These are phyloP conservation scores for Ilyonectria mors-panacis DNA, from an alignment of 2,329 filamentous ascomycete genomes.

Conservation along the genomic window DNA sequence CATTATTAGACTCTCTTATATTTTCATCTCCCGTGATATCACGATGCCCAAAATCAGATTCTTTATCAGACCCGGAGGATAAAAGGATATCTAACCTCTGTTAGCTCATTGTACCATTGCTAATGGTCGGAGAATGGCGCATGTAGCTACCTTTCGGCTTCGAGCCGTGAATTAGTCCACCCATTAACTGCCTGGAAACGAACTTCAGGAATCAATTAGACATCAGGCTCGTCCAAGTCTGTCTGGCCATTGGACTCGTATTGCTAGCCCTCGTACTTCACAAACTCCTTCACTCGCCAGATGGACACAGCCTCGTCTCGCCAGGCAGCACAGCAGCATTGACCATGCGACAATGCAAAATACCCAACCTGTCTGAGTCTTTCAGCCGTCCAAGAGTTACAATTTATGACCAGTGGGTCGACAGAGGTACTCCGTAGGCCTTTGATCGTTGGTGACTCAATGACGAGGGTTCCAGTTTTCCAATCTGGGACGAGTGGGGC, in stretches of 20 bases:
- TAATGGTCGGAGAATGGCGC: too few relatives aligned
- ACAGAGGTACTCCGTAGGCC: neutral
- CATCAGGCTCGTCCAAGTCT: too few relatives aligned
- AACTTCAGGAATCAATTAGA: too few relatives aligned
- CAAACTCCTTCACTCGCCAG: neutral
- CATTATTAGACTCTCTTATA: neutral
- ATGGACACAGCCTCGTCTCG: neutral
- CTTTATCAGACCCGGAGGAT: too few relatives aligned
- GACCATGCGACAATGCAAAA: neutral
- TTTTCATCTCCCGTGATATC: neutral
- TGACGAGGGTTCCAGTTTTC: constrained; percentile 35
- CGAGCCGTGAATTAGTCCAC: too few relatives aligned
- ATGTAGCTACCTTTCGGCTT: too few relatives aligned
- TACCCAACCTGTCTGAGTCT: neutral
- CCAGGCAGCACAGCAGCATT: neutral
- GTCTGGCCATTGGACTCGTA: neutral
- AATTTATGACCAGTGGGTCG: neutral
- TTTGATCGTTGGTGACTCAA: constrained; percentile 40
- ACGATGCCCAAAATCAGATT: neutral
- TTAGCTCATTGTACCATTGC: too few relatives aligned
- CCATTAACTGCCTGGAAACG: too few relatives aligned
- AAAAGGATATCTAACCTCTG: too few relatives aligned
- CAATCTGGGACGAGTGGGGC: constrained; percentile 38
- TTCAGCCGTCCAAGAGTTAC: neutral
- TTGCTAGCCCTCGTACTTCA: neutral